A percentile compares a stretch with the other conserved stretches of the same genome.
Evolutionary conservation across 257 asterid genomes (phyloP).

Genomic region (Solanum lignicaule): DNA sequence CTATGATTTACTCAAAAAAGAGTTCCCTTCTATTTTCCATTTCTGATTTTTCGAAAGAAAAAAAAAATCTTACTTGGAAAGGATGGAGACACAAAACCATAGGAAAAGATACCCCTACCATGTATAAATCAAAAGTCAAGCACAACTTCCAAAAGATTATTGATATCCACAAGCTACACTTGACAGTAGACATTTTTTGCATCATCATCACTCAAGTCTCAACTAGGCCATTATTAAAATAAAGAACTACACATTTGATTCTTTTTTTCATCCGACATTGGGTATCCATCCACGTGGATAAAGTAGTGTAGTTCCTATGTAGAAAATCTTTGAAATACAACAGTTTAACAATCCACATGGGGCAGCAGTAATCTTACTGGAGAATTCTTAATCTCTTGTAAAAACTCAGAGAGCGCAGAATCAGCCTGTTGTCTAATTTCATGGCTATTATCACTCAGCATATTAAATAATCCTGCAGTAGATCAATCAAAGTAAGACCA

Average conservation of each 20-base stretch:
- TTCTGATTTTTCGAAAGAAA: not conserved
- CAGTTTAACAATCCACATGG: not conserved
- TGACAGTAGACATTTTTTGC: not conserved
- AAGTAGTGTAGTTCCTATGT: not conserved
- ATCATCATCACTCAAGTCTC: not conserved
- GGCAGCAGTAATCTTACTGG: constrained; percentile 54
- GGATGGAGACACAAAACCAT: not conserved
- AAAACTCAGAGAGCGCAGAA: constrained; percentile 98
- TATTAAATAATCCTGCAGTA: constrained; percentile 83
- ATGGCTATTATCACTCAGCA: constrained; percentile 96
- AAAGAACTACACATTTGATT: not conserved
- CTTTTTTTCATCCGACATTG: not conserved
- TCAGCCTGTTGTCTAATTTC: constrained; percentile 99
- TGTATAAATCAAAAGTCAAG: not conserved
- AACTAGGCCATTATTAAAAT: not conserved
- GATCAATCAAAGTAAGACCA: constrained; percentile 5
- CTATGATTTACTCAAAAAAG: not conserved
- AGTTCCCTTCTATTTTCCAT: not conserved
- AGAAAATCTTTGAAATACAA: not conserved
- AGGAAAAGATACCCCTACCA: not conserved
- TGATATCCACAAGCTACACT: not conserved
- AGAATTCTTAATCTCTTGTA: constrained; percentile 96
- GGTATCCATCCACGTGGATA: not conserved
- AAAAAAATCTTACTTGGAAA: not conserved
- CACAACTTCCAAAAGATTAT: not conserved